Evolutionary conservation across 306 rosid genomes (phyloP).

Genomic region (Pachyrhizus erosus): DNA sequence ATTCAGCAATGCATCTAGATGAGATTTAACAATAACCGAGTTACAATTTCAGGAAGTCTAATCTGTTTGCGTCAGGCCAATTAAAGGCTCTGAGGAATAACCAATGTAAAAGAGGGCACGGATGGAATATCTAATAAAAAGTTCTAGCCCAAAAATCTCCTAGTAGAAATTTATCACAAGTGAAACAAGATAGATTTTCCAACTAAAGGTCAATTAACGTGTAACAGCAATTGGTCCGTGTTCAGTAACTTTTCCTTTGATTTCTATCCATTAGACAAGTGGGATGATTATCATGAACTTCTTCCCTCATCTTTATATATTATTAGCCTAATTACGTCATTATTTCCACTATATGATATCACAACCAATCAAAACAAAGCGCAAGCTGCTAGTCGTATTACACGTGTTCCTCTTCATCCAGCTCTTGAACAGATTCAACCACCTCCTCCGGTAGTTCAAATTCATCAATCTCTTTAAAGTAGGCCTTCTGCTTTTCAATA

Average conservation of each 20-base stretch:
- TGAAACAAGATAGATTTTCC: neutral
- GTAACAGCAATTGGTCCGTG: neutral
- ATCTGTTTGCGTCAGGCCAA: neutral
- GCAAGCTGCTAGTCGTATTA: slow-evolving; percentile 10
- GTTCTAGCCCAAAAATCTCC: neutral
- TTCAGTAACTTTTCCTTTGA: slow-evolving; percentile 19
- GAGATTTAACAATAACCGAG: neutral
- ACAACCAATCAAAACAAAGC: slow-evolving; percentile 44
- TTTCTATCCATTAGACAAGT: slow-evolving; percentile 17
- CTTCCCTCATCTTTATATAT: slow-evolving; percentile 1
- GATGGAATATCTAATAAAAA: neutral
- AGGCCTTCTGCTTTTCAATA: slow-evolving; percentile 69
- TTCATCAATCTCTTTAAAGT: slow-evolving; percentile 77
- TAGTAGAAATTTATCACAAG: neutral
- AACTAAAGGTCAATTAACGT: neutral
- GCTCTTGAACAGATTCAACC: slow-evolving; percentile 56
- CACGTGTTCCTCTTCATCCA: slow-evolving; percentile 50
- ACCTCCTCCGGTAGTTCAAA: slow-evolving; percentile 74
- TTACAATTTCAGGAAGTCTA: neutral
- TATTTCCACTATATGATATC: slow-evolving; percentile 26
- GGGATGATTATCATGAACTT: neutral
- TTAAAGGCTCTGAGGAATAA: neutral
- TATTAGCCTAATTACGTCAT: slow-evolving; percentile 30
- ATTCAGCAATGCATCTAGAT: neutral
- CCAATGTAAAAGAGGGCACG: neutral